phyloP scores from a whole-genome alignment of 2,329 filamentous ascomycete genomes.

The Monascus ruber region DNA sequence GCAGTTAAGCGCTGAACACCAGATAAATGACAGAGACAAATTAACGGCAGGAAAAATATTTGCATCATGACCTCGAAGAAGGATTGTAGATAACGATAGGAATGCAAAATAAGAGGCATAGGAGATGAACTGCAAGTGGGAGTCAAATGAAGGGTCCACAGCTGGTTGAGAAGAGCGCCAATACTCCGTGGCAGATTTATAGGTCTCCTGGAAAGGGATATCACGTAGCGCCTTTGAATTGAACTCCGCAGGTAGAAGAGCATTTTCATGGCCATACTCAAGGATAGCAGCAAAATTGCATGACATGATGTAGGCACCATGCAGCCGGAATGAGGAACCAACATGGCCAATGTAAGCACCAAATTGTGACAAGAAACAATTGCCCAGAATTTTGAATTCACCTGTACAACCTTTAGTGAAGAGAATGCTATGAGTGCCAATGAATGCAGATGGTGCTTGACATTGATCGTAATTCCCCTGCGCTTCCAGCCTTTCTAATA shows the following conservation, averaged over 20 bases:
- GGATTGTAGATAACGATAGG: slow-evolving; percentile 31
- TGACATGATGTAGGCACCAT: slow-evolving; percentile 44
- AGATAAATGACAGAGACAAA: slow-evolving; percentile 43
- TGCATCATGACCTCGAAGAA: slow-evolving; percentile 38
- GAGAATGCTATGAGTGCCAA: slow-evolving; percentile 43
- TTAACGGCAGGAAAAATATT: slow-evolving; percentile 46
- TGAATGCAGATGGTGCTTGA: slow-evolving; percentile 38
- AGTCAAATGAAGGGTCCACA: slow-evolving; percentile 4
- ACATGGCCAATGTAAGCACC: slow-evolving; percentile 37
- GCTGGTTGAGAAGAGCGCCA: slow-evolving; percentile 6
- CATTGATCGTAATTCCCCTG: slow-evolving; percentile 11
- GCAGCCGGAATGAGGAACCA: slow-evolving; percentile 39
- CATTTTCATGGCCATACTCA: slow-evolving; percentile 39
- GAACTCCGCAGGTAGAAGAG: slow-evolving; percentile 18
- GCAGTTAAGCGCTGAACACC: slow-evolving; percentile 27
- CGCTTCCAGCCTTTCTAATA: slow-evolving; percentile 30
- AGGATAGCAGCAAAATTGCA: slow-evolving; percentile 46
- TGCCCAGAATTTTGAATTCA: slow-evolving; percentile 27
- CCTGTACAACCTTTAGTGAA: slow-evolving; percentile 27
- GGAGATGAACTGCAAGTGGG: slow-evolving; percentile 16
- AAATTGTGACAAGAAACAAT: slow-evolving; percentile 35
- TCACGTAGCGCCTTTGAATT: slow-evolving; percentile 5
- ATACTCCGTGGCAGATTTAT: slow-evolving; percentile 11
- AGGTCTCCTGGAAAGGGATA: slow-evolving; percentile 2
- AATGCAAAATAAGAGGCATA: slow-evolving; percentile 32